Evolutionary conservation across 768 basidiomycete species (phyloP), one percentile per base, ranked within the genome.

Genomic region (Auricularia cornea): DNA sequence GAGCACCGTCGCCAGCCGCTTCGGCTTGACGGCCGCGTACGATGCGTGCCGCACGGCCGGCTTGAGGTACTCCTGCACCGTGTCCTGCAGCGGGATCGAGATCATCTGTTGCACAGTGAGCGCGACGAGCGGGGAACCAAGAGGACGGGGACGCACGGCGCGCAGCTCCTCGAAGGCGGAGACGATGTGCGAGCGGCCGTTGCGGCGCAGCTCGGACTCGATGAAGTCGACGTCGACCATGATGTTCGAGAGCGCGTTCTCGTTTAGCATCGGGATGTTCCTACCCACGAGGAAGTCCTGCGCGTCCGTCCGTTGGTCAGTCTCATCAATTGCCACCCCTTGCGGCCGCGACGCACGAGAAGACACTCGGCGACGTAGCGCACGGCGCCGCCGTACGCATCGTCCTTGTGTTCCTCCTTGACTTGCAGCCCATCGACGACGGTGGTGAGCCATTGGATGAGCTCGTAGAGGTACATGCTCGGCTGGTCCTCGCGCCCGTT

Each of bases 401-500:
- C 87, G 61, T 93, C 90, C 75, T 94, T 95, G 77, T 93, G 88
- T 11, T 77, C 75, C 63, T 94, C 90, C 62, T 90, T 87, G 76
- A 98, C 85, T 64, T 81, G 83, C 67, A 88, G 85, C 64, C 85
- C 92, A 73, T 98, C 97, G 59, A 99, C 93, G 62, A 97, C 91
- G 1, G 95, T 97, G 41, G 89, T 95, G 60, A 98, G 81, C 90
- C 95, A 99, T 72, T 94, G 94, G 72, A 96, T 84, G 69, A 98
- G 84, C 73, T 98, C 96, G 72, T 93, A 89, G 2, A 98, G 81
- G 74, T 98, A 98, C 83, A 89, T 89, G 82, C 92, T 95, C 52
- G 95, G 93, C 38, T 85, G 85, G 63, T 83, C 80, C 71, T 91
- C 88, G 35, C 84, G 83, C 12, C 78, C 72, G 35, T 79, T 77